Evolutionary conservation across 1,284 basidiomycete species (phyloP).

Genomic region (Sutorius eximius): DNA sequence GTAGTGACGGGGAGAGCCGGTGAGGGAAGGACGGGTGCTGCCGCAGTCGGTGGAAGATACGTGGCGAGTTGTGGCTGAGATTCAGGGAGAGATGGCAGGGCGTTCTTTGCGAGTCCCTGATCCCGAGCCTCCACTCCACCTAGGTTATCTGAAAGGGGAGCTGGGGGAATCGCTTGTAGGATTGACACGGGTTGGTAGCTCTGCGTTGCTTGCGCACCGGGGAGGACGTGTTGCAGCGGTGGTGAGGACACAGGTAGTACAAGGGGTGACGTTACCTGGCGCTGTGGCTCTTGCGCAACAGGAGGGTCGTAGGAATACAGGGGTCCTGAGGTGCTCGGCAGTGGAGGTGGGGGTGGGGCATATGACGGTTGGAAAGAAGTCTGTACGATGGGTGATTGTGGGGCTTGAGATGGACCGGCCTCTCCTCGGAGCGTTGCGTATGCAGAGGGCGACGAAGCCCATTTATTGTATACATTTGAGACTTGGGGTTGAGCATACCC

Average conservation of each 20-base stretch:
- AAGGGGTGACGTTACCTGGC: constrained; percentile 9
- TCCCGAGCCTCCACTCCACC: constrained; percentile 6
- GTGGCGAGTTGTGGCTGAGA: neutral
- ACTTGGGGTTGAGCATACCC: constrained; percentile 24
- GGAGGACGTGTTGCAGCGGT: constrained; percentile 4
- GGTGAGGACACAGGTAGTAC: constrained; percentile 5
- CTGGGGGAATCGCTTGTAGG: constrained; percentile 14
- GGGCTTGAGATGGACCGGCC: constrained; percentile 10
- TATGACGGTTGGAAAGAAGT: constrained; percentile 21
- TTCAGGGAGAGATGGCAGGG: constrained; percentile 7
- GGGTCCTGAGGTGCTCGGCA: constrained; percentile 10
- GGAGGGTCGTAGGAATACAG: constrained; percentile 16
- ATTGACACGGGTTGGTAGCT: constrained; percentile 21
- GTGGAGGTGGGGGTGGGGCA: constrained; percentile 18
- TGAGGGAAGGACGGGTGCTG: constrained; percentile 2
- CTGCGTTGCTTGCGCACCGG: constrained; percentile 10
- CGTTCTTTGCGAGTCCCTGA: neutral
- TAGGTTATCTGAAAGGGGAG: neutral
- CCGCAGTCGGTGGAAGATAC: constrained; percentile 1
- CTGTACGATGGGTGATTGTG: constrained; percentile 16
- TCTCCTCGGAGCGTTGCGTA: constrained; percentile 18
- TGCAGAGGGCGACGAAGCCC: constrained; percentile 28
- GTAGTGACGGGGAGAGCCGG: neutral
- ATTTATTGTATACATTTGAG: constrained; percentile 28
- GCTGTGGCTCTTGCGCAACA: constrained; percentile 9